These are phyloP conservation scores for Karstenula rhodostoma DNA, from an alignment of 2,329 filamentous ascomycete genomes.

Conservation along the genomic window DNA sequence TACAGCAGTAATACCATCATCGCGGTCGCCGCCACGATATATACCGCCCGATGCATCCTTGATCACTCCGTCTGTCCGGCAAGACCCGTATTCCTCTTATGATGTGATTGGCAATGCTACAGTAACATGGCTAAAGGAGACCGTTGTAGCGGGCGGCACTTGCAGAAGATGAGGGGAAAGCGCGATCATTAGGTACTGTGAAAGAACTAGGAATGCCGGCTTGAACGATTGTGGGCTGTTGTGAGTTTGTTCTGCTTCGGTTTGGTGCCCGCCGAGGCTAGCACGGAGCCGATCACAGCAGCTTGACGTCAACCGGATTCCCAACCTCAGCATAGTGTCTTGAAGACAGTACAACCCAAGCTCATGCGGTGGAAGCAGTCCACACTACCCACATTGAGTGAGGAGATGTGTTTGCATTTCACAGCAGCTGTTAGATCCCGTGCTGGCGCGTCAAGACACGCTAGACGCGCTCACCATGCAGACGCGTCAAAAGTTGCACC, in stretches of 20 bases:
- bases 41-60: constrained; percentile 16
- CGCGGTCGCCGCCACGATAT: constrained; percentile 4
- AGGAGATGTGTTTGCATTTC: neutral
- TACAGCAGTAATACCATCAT: constrained; percentile 2
- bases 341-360: neutral
- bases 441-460: constrained; percentile 2
- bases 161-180: constrained; percentile 14
- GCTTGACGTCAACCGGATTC: neutral
- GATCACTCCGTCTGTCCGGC: neutral
- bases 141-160: neutral
- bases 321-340: neutral
- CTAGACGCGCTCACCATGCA: neutral
- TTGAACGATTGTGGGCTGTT: neutral
- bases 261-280: neutral
- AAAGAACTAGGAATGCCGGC: neutral
- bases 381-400: neutral
- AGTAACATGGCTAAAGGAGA: constrained; percentile 13
- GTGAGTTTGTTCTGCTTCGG: neutral
- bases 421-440: neutral
- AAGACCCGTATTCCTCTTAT: constrained; percentile 6
- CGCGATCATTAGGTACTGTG: constrained; percentile 6
- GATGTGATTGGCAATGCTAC: constrained; percentile 15
- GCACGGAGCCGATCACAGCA: neutral
- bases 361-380: neutral
- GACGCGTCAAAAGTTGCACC: neutral